phyloP scores from a whole-genome alignment of 192 early-diverging fungal species.

The Coemansia sp. region DNA sequence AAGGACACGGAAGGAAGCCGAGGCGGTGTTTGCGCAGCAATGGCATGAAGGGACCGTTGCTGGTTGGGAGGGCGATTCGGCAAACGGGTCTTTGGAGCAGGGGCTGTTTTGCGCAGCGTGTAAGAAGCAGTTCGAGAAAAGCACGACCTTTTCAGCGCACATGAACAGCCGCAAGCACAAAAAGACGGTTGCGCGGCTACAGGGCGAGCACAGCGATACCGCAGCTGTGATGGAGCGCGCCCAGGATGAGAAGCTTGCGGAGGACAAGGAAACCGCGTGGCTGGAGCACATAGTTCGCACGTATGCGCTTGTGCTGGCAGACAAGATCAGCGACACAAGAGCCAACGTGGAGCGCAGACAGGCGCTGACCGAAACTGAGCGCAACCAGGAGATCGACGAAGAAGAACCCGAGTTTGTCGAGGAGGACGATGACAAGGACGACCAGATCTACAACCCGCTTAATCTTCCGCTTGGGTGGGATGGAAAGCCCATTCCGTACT shows the following conservation, averaged over 20 bases:
- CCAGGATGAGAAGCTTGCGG: constrained; percentile 52
- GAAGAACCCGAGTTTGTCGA: constrained; percentile 67
- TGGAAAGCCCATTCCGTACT: constrained; percentile 98
- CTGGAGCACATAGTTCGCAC: constrained; percentile 61
- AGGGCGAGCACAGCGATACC: constrained; percentile 10
- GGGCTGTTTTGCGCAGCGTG: constrained; percentile 75
- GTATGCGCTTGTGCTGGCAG: constrained; percentile 60
- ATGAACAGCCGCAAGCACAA: constrained; percentile 89
- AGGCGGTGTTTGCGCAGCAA: constrained; percentile 59
- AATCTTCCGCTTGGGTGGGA: constrained; percentile 97
- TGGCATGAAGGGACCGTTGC: constrained; percentile 57
- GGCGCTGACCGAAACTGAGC: constrained; percentile 84
- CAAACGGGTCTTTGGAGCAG: constrained; percentile 24
- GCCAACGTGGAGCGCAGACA: constrained; percentile 90
- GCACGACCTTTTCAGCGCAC: constrained; percentile 83
- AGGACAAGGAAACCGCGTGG: constrained; percentile 64
- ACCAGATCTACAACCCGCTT: constrained; percentile 94
- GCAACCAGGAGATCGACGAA: constrained; percentile 69
- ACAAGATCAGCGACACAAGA: constrained; percentile 72
- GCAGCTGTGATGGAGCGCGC: constrained; percentile 23
- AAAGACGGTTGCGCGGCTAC: constrained; percentile 62
- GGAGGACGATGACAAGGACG: constrained; percentile 73
- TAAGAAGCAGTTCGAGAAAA: constrained; percentile 78
- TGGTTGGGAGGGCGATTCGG: constrained; percentile 62
- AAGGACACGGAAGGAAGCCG: constrained; percentile 53